phyloP scores from a whole-genome alignment of 768 basidiomycete species.

The Clavulina sp. region DNA sequence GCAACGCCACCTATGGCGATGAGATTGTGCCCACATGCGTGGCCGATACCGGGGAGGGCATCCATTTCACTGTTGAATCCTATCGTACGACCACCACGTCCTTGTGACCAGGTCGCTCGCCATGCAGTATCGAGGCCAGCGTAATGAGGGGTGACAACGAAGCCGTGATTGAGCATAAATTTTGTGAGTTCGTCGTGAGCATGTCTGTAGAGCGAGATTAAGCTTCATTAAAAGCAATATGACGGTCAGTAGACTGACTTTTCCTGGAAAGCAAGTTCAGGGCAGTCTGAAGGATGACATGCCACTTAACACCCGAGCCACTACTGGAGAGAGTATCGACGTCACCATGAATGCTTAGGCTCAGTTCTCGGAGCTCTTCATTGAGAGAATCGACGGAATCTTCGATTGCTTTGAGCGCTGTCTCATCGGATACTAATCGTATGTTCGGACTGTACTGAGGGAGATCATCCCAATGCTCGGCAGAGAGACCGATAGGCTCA shows the following conservation, averaged over 20 bases:
- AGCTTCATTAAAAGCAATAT: background rate
- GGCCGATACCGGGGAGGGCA: conserved; percentile 29
- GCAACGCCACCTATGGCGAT: conserved; percentile 64
- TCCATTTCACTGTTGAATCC: conserved; percentile 77
- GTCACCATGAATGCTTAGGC: conserved; percentile 57
- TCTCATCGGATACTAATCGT: too few relatives aligned
- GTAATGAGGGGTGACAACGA: conserved; percentile 41
- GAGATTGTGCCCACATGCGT: conserved; percentile 57
- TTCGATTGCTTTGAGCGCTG: conserved; percentile 46
- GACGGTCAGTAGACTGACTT: conserved; percentile 6
- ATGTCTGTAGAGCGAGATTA: conserved; percentile 25
- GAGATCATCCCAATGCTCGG: too few relatives aligned
- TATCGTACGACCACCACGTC: conserved; percentile 48
- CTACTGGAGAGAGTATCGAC: too few relatives aligned
- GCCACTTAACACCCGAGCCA: conserved; percentile 9
- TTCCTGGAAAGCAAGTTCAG: conserved; percentile 13
- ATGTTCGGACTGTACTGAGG: too few relatives aligned
- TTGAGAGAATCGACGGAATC: conserved; percentile 38
- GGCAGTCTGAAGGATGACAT: conserved; percentile 11
- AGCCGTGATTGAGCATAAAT: conserved; percentile 51
- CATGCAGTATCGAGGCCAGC: conserved; percentile 51
- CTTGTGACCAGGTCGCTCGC: conserved; percentile 48
- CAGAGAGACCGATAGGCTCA: too few relatives aligned
- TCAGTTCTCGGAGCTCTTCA: conserved; percentile 37
- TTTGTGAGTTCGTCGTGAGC: conserved; percentile 53